These are phyloP conservation scores for Solanum sejunctum DNA, from an alignment of 257 asterid species.

Conservation along the genomic window DNA sequence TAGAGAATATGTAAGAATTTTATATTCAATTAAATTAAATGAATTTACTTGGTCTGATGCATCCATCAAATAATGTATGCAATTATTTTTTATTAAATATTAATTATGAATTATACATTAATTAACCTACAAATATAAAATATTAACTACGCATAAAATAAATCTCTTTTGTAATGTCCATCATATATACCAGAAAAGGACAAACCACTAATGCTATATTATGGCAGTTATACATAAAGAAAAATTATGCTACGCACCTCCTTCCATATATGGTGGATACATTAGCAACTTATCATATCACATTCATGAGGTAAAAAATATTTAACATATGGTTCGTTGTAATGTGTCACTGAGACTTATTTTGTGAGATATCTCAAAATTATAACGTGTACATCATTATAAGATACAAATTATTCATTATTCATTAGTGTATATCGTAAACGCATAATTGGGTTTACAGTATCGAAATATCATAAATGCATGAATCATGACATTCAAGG, in stretches of 20 bases:
- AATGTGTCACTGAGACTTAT: not conserved
- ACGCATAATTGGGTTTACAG: not conserved
- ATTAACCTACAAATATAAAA: not conserved
- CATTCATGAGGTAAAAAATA: not conserved
- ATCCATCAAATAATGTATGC: not conserved
- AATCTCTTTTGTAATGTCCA: not conserved
- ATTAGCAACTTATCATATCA: not conserved
- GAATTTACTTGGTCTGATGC: not conserved
- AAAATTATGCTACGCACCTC: no score
- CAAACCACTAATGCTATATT: not conserved
- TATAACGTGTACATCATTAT: no score
- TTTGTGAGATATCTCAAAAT: no score
- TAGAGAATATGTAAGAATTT: not conserved
- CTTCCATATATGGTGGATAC: not conserved
- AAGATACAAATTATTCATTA: no score
- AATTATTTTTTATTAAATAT: not conserved
- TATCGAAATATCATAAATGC: not conserved
- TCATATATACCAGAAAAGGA: not conserved
- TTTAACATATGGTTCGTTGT: not conserved
- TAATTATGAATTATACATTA: no score
- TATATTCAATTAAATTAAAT: no score
- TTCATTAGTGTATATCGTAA: no score
- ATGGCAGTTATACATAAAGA: not conserved
- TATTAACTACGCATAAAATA: not conserved
- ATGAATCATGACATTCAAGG: not conserved